Percentiles rank a stretch among this genome's conserved stretches.
These are phyloP conservation scores for Carex arenaria DNA, from an alignment of 202 grass and related monocot species.

Conservation along the genomic window DNA sequence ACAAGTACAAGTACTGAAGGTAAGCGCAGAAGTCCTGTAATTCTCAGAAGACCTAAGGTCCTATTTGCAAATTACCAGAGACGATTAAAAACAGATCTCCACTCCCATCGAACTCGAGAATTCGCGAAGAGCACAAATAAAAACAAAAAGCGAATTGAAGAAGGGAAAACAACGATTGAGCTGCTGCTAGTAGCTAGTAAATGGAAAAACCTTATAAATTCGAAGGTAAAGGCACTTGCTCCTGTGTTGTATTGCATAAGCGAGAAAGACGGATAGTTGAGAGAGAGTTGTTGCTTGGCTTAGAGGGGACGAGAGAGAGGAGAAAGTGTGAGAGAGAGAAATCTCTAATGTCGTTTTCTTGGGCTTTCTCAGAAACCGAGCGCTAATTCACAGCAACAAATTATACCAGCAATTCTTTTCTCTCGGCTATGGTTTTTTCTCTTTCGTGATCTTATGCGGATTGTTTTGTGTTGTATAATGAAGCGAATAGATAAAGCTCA, in stretches of 20 bases:
- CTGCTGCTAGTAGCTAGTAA: background rate
- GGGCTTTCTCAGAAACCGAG: background rate
- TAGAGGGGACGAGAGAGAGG: background rate
- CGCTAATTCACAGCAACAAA: background rate
- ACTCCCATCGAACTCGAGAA: background rate
- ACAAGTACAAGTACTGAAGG: background rate
- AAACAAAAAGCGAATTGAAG: background rate
- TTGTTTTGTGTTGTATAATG: background rate
- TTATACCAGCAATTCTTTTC: background rate
- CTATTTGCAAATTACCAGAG: background rate
- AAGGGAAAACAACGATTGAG: background rate
- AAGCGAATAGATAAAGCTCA: background rate
- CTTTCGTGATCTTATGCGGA: background rate
- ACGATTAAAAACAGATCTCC: conserved; percentile 10
- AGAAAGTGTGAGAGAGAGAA: background rate
- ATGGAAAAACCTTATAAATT: background rate
- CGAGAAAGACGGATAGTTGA: background rate
- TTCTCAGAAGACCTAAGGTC: background rate
- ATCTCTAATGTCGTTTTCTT: background rate
- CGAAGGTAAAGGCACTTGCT: background rate
- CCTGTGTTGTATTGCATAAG: background rate
- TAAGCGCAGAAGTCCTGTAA: background rate
- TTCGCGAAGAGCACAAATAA: background rate
- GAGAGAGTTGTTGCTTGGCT: conserved; percentile 1
- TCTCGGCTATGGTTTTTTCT: background rate